Percentiles rank a stretch among this genome's conserved stretches.
These are phyloP conservation scores for Paracamarosporium sp. DNA, from an alignment of 2,329 filamentous ascomycete species.

Conservation along the genomic window DNA sequence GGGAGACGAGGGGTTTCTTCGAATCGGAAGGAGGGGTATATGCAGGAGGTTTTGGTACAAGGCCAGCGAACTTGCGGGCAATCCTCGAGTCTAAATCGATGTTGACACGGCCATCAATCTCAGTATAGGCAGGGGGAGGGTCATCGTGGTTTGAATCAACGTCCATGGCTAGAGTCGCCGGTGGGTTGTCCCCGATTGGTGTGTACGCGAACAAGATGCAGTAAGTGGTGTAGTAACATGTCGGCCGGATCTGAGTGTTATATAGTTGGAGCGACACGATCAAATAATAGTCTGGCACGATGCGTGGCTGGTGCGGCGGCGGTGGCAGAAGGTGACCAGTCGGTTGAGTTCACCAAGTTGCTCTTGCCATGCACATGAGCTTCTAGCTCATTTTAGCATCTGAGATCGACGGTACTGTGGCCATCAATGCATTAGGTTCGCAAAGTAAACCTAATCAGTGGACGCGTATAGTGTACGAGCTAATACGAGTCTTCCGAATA, in stretches of 20 bases:
- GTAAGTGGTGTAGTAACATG: background rate
- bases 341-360: too few relatives aligned
- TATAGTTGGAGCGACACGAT: background rate
- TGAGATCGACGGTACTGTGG: background rate
- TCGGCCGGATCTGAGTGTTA: background rate
- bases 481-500: background rate
- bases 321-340: too few relatives aligned
- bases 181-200: background rate
- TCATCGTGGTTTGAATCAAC: background rate
- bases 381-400: background rate
- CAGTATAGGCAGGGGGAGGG: conserved; percentile 1
- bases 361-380: background rate
- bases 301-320: too few relatives aligned
- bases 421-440: background rate
- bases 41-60: conserved; percentile 3
- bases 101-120: conserved; percentile 12
- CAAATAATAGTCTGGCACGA: background rate
- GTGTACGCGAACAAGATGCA: background rate
- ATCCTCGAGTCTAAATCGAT: conserved; percentile 12
- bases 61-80: conserved; percentile 1
- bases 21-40: background rate
- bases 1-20: background rate
- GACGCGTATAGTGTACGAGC: background rate
- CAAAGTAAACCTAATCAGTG: background rate
- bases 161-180: background rate